Evolutionary conservation across 2,329 filamentous ascomycete species (phyloP), one percentile per base, ranked within the genome.

Genomic region (Fusarium globosum): DNA sequence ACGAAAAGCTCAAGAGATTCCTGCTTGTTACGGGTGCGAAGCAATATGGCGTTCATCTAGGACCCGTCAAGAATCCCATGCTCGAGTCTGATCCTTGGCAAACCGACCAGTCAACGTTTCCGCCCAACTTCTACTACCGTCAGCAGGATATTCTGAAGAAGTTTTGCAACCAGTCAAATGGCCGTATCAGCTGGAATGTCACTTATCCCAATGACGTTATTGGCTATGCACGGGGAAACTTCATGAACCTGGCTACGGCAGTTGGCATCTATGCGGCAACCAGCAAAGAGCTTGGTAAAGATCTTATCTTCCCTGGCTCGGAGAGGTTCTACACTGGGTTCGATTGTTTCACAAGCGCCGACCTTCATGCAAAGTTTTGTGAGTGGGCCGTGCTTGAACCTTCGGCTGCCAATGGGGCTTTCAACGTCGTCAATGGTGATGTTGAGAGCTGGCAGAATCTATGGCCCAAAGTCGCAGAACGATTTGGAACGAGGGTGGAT

Each of bases 171-270:
- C 41, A 65, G 15, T 23, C 26, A 10, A 35, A 41, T 2, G 59
- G 48, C 8, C 41, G 23, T 1, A 8, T 33, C 0, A 16, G 46
- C 9, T 65, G 62, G 62, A 65, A 69, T 20, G 66, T 68, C 4
- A 69, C 66, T 0, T 69, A 69, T 20, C 49, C 64, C 2, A 68
- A 63, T n/a, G 66, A 69, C 23, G 66, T 69, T 13, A 68, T 69
- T 3, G 66, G 66, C 5, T 69, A 68, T 12, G 66, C 64, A 1
- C 65, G 57, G 12, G 64, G 66, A 18, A 69, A 69, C 35, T 69
- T 69, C 12, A 69, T 69, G 66, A 69, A 69, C 21, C 23, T 69
- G n/a, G 49, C 26, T 12, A 69, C 56, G 12, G 64, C 56, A 1
- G 28, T 63, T 9, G 66, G 64, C 4, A 52, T 69, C 14, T 69